Conservation (phyloP, 768 basidiomycete species). For the Collybia nuda region DNA sequence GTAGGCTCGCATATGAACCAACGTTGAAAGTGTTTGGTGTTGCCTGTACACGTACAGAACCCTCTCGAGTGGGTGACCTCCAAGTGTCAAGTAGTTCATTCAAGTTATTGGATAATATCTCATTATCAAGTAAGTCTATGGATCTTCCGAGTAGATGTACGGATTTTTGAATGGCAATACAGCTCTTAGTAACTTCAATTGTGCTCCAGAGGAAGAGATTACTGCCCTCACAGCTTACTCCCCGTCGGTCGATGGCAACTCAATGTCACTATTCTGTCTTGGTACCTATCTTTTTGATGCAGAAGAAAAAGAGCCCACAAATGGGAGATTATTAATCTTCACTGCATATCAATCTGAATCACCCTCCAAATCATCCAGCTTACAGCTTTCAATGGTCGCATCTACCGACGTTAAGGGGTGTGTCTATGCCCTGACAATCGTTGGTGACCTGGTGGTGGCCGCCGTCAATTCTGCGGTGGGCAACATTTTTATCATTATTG, state of each 20-base stretch:
- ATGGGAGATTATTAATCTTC: conserved; percentile 65
- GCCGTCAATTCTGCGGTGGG: conserved; percentile 78
- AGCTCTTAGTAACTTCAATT: conserved; percentile 50
- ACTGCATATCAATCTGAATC: conserved; percentile 27
- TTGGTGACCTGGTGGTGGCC: conserved; percentile 55
- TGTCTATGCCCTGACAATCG: conserved; percentile 60
- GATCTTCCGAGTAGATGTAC: background rate
- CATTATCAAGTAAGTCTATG: conserved; percentile 54
- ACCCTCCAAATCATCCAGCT: conserved; percentile 19
- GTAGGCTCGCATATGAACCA: conserved; percentile 61
- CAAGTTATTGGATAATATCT: conserved; percentile 62
- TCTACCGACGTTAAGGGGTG: conserved; percentile 57
- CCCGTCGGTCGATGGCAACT: conserved; percentile 23
- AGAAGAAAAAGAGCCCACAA: conserved; percentile 47
- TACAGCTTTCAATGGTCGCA: conserved; percentile 39
- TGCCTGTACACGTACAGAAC: conserved; percentile 53
- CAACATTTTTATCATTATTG: conserved; percentile 1
- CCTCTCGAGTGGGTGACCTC: conserved; percentile 51
- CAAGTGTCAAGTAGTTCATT: conserved; percentile 54
- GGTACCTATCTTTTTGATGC: conserved; percentile 44
- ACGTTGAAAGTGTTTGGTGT: conserved; percentile 62
- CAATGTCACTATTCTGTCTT: conserved; percentile 45
- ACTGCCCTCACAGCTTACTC: conserved; percentile 46
- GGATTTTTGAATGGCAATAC: conserved; percentile 1
- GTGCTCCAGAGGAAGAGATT: conserved; percentile 60